Percentiles rank a stretch among this genome's conserved stretches.
Conservation (phyloP, 192 early-diverging fungal species). For the Backusella macrospora region DNA sequence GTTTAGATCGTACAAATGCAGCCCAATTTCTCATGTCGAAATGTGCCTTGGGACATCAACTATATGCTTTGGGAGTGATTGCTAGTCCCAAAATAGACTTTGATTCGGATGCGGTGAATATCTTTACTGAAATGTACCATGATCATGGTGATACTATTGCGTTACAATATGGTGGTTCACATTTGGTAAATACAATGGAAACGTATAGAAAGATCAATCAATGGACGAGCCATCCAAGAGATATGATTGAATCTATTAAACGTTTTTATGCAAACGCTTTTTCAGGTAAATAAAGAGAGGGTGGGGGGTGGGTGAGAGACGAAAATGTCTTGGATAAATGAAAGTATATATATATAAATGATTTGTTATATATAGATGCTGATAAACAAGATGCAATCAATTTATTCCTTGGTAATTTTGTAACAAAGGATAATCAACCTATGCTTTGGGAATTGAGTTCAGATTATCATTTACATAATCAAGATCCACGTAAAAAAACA, state of each 20-base stretch:
- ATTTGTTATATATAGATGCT: constrained; percentile 78
- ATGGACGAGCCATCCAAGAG: constrained; percentile 93
- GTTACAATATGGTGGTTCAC: constrained; percentile 94
- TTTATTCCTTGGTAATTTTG: constrained; percentile 81
- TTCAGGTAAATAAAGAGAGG: constrained; percentile 55
- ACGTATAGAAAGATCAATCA: constrained; percentile 94
- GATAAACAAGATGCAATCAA: constrained; percentile 98
- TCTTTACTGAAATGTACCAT: constrained; percentile 97
- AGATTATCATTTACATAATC: constrained; percentile 81
- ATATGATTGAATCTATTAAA: constrained; percentile 93
- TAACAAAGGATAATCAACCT: constrained; percentile 50
- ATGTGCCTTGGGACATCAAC: constrained; percentile 88
- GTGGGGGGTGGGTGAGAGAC: too few relatives aligned
- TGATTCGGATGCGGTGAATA: constrained; percentile 90
- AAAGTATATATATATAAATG: too few relatives aligned
- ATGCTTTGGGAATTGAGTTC: constrained; percentile 77
- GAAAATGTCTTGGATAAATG: too few relatives aligned
- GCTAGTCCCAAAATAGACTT: constrained; percentile 78
- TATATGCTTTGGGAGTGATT: constrained; percentile 88
- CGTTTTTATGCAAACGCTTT: constrained; percentile 96
- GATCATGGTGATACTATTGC: constrained; percentile 97
- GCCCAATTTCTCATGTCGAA: constrained; percentile 97
- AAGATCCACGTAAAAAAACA: constrained; percentile 51
- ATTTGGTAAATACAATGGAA: constrained; percentile 98
- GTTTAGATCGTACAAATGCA: constrained; percentile 96